Evolutionary conservation across 2,329 filamentous ascomycete species (phyloP).

Genomic region (Claviceps humidiphila): DNA sequence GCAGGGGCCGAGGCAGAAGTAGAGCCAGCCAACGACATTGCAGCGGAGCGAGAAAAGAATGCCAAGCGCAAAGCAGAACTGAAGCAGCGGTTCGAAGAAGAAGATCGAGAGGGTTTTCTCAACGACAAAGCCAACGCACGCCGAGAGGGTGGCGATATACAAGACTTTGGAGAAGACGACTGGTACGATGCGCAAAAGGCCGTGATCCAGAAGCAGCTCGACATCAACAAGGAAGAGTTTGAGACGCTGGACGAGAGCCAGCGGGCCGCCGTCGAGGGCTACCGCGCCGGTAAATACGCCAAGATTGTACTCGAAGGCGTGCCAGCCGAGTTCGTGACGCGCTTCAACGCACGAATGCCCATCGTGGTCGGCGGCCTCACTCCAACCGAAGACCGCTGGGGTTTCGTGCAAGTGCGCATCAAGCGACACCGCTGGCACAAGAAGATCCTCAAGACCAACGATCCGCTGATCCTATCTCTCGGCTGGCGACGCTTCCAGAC

Average conservation of each 20-base stretch:
- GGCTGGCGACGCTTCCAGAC: constrained; percentile 94
- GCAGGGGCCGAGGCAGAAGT: constrained; percentile 28
- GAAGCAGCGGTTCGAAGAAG: constrained; percentile 87
- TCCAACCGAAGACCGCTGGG: constrained; percentile 88
- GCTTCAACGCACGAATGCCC: constrained; percentile 71
- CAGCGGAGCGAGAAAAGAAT: constrained; percentile 81
- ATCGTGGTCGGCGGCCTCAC: constrained; percentile 85
- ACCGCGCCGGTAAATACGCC: constrained; percentile 83
- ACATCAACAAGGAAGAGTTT: constrained; percentile 93
- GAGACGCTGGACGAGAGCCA: constrained; percentile 75
- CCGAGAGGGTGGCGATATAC: constrained; percentile 51
- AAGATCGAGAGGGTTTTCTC: constrained; percentile 90
- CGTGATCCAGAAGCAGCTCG: constrained; percentile 82
- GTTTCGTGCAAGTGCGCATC: constrained; percentile 88
- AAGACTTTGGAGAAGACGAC: constrained; percentile 91
- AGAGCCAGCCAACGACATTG: constrained; percentile 42
- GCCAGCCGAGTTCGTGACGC: constrained; percentile 74
- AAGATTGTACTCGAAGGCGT: constrained; percentile 82
- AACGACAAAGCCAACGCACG: constrained; percentile 75
- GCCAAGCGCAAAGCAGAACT: constrained; percentile 89
- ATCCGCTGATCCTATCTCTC: constrained; percentile 91
- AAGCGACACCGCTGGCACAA: constrained; percentile 98
- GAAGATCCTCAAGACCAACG: constrained; percentile 96
- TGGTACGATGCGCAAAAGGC: constrained; percentile 99
- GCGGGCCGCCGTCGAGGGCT: constrained; percentile 74